These are phyloP conservation scores for Lippia alba DNA, from an alignment of 305 asterid species.

Conservation along the genomic window DNA sequence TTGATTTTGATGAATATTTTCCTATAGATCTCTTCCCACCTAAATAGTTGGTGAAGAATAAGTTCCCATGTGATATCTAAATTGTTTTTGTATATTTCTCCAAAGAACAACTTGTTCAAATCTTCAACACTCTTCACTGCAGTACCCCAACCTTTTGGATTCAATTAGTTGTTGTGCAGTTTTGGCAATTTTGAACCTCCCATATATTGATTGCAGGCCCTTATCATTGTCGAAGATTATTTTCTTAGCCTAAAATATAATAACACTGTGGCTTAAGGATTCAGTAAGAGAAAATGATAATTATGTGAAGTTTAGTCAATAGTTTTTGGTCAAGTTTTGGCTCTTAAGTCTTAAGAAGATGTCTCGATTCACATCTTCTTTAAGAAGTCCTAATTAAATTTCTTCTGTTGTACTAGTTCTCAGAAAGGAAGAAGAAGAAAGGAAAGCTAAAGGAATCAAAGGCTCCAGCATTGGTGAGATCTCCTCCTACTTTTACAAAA, in stretches of 20 bases:
- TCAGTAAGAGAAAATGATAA: background rate
- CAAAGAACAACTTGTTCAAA: background rate
- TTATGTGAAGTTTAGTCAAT: slow-evolving; percentile 19
- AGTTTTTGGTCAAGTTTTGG: too few relatives aligned
- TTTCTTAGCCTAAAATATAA: background rate
- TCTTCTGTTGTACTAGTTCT: slow-evolving; percentile 55
- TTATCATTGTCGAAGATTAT: background rate
- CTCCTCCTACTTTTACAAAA: slow-evolving; percentile 7
- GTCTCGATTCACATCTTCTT: slow-evolving; percentile 30
- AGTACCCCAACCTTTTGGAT: background rate
- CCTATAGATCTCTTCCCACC: slow-evolving; percentile 21
- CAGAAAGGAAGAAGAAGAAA: slow-evolving; percentile 91
- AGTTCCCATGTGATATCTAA: too few relatives aligned
- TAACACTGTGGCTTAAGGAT: too few relatives aligned
- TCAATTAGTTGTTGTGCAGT: too few relatives aligned
- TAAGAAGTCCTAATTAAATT: slow-evolving; percentile 24
- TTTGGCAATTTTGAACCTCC: background rate
- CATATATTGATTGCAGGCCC: too few relatives aligned
- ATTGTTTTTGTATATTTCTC: background rate
- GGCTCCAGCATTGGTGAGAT: slow-evolving; percentile 57
- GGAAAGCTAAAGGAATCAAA: slow-evolving; percentile 68
- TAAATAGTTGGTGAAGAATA: slow-evolving; percentile 24
- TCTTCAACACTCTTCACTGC: background rate
- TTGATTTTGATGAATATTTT: slow-evolving; percentile 16
- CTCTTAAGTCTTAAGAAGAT: slow-evolving; percentile 25